Conservation (phyloP, 2,329 filamentous ascomycete genomes). For the Fusarium globosum region DNA sequence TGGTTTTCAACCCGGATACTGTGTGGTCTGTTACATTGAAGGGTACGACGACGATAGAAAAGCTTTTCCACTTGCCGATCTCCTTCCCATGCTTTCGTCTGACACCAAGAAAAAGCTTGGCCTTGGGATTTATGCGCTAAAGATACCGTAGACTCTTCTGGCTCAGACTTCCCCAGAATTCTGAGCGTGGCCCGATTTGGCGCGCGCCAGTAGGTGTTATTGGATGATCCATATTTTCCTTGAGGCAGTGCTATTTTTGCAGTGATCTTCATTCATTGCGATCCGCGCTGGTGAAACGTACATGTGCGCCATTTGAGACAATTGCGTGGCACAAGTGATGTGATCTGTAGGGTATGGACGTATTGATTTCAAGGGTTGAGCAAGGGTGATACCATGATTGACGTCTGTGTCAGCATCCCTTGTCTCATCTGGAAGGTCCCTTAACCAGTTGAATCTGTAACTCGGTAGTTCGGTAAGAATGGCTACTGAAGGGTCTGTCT, state of each 20-base stretch:
- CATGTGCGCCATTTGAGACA: constrained; percentile 32
- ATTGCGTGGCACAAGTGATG: constrained; percentile 31
- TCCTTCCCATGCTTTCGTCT: constrained; percentile 25
- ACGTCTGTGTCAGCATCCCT: constrained; percentile 7
- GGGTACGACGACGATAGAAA: constrained; percentile 1
- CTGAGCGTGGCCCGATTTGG: constrained; percentile 8
- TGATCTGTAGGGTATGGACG: constrained; percentile 19
- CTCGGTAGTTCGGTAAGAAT: not conserved
- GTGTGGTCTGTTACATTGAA: constrained; percentile 6
- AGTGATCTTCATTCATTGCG: constrained; percentile 23
- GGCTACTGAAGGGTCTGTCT: not conserved
- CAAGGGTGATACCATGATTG: not conserved
- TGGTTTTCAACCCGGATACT: constrained; percentile 8
- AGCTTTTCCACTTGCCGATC: constrained; percentile 29
- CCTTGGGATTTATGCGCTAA: constrained; percentile 16
- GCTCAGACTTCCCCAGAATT: constrained; percentile 28
- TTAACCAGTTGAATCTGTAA: not conserved
- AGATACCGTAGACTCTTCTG: not conserved
- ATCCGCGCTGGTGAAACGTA: constrained; percentile 37
- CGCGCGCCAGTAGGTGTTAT: constrained; percentile 13
- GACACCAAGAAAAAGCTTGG: constrained; percentile 31
- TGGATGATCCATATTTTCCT: constrained; percentile 19
- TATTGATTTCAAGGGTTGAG: constrained; percentile 10
- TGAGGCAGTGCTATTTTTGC: constrained; percentile 10
- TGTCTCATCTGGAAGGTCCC: constrained; percentile 16